Percentiles rank a stretch among this genome's conserved stretches.
phyloP scores from a whole-genome alignment of 768 basidiomycete genomes.

The Sporobolomyces roseus region DNA sequence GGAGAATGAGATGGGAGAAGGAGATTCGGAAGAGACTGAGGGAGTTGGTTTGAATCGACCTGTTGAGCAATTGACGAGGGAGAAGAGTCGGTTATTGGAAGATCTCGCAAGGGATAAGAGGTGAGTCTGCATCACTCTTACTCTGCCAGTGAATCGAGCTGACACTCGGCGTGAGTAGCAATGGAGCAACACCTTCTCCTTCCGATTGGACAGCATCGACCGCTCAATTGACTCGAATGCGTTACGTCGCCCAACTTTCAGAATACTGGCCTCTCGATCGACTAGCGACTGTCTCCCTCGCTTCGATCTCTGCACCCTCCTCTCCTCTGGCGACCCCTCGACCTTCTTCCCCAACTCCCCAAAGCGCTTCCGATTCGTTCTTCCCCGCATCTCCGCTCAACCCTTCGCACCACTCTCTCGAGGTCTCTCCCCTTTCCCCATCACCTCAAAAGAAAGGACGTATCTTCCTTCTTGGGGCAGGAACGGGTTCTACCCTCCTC shows the following conservation, averaged over 20 bases:
- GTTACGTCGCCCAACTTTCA: slow-evolving; percentile 88
- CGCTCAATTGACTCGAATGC: slow-evolving; percentile 60
- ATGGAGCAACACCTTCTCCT: not conserved
- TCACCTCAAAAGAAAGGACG: slow-evolving; percentile 53
- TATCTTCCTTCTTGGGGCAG: slow-evolving; percentile 89
- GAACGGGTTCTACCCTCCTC: slow-evolving; percentile 88
- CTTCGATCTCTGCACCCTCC: slow-evolving; percentile 59
- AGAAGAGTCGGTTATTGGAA: slow-evolving; percentile 39
- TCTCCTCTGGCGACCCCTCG: slow-evolving; percentile 84
- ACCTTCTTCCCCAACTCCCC: slow-evolving; percentile 88
- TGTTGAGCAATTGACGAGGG: slow-evolving; percentile 48
- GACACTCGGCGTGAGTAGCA: not conserved
- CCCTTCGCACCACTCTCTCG: slow-evolving; percentile 50
- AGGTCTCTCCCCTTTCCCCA: not conserved
- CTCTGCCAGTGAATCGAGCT: not conserved
- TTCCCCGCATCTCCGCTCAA: slow-evolving; percentile 60
- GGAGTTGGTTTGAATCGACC: slow-evolving; percentile 50
- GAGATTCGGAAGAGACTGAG: slow-evolving; percentile 40
- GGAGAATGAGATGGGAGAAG: slow-evolving; percentile 14
- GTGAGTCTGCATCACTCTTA: not conserved
- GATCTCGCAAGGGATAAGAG: not conserved
- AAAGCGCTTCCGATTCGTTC: slow-evolving; percentile 54
- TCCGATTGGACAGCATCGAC: slow-evolving; percentile 22
- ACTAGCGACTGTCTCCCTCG: slow-evolving; percentile 61
- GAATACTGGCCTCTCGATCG: slow-evolving; percentile 88